phyloP scores from a whole-genome alignment of 2,329 filamentous ascomycete species.

The Claviceps sp. region DNA sequence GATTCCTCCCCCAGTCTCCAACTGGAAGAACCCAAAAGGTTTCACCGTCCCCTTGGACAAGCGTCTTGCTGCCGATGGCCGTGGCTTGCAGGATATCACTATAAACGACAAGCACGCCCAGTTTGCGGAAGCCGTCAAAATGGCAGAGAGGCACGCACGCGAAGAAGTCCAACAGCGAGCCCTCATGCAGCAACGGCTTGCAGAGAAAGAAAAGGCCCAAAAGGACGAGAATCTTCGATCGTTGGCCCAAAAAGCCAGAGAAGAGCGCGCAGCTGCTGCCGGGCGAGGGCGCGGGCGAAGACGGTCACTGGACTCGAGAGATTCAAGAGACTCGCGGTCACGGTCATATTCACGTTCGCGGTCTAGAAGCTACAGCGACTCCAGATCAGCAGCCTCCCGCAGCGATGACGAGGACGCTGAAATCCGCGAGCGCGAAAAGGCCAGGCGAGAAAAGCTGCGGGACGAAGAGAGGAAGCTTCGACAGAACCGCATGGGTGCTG shows the following conservation, averaged over 20 bases:
- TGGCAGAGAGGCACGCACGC: conserved; percentile 84
- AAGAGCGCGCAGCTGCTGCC: conserved; percentile 50
- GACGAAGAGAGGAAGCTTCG: conserved; percentile 84
- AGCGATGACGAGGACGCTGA: conserved; percentile 62
- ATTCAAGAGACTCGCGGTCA: conserved; percentile 26
- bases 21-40: conserved; percentile 99
- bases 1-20: conserved; percentile 75
- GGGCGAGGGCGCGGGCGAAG: conserved; percentile 26
- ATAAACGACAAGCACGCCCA: conserved; percentile 99
- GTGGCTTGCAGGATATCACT: conserved; percentile 80
- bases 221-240: conserved; percentile 87
- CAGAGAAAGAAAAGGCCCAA: conserved; percentile 89
- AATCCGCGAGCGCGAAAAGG: conserved; percentile 61
- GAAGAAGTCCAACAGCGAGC: conserved; percentile 90
- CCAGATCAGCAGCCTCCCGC: conserved; percentile 31
- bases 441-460: conserved; percentile 61
- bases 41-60: conserved; percentile 96
- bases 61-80: conserved; percentile 82
- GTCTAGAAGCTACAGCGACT: conserved; percentile 37
- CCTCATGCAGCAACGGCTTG: conserved; percentile 87
- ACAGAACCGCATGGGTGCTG: conserved; percentile 89
- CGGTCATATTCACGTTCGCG: conserved; percentile 24
- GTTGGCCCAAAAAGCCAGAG: conserved; percentile 81
- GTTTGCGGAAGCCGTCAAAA: conserved; percentile 87
- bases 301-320: conserved; percentile 22